These are phyloP conservation scores for Nakazawaea molendinolei DNA, from an alignment of 805 yeast genomes.

Conservation along the genomic window DNA sequence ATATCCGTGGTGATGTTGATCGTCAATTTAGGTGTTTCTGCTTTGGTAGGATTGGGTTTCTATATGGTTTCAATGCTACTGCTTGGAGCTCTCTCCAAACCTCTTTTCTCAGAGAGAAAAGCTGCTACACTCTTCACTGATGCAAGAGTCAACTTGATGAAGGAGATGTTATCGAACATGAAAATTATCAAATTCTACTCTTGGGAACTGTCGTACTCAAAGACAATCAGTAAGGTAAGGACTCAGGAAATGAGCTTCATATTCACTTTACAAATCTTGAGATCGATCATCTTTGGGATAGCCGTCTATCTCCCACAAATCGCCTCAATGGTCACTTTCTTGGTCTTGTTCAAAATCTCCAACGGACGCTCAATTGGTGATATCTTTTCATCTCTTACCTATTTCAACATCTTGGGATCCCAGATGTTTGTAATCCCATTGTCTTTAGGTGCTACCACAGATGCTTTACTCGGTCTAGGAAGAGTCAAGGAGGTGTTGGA, in stretches of 20 bases:
- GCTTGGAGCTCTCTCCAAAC: slow-evolving; percentile 28
- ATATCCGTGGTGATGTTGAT: slow-evolving; percentile 19
- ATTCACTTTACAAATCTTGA: slow-evolving; percentile 50
- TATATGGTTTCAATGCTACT: slow-evolving; percentile 28
- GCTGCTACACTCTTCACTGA: slow-evolving; percentile 32
- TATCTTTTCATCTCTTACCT: slow-evolving; percentile 63
- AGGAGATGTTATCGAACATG: slow-evolving; percentile 33
- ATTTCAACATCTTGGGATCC: slow-evolving; percentile 53
- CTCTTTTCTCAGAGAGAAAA: slow-evolving; percentile 29
- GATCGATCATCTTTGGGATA: slow-evolving; percentile 56
- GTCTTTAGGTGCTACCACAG: slow-evolving; percentile 60
- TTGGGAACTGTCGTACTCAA: slow-evolving; percentile 38
- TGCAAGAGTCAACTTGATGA: slow-evolving; percentile 32
- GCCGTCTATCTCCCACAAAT: slow-evolving; percentile 62
- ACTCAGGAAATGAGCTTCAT: slow-evolving; percentile 32
- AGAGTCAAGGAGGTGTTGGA: slow-evolving; percentile 49
- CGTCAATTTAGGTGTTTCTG: slow-evolving; percentile 66
- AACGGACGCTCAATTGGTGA: slow-evolving; percentile 44
- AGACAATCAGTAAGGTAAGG: slow-evolving; percentile 28
- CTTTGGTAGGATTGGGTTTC: slow-evolving; percentile 39
- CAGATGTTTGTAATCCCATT: slow-evolving; percentile 65
- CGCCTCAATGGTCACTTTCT: slow-evolving; percentile 57
- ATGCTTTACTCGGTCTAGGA: slow-evolving; percentile 52
- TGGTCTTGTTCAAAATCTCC: slow-evolving; percentile 25
- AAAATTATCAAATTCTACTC: slow-evolving; percentile 39